Evolutionary conservation across 805 yeast genomes (phyloP).

Genomic region (Lipomyces mesembrius): DNA sequence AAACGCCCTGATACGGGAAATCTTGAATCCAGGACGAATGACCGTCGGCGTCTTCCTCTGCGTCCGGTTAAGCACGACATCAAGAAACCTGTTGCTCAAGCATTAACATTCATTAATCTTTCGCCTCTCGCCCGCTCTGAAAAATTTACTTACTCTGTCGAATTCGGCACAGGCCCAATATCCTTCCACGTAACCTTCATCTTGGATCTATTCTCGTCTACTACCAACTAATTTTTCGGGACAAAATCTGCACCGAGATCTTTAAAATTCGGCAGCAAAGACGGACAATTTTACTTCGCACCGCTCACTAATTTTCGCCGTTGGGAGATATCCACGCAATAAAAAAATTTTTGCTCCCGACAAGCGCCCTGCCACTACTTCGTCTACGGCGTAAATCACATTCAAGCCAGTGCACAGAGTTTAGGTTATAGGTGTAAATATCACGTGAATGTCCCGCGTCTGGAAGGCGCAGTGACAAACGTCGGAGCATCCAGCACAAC

Average conservation of each 20-base stretch:
- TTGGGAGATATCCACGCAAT: neutral
- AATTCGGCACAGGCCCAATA: constrained; percentile 90
- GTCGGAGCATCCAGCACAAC: neutral
- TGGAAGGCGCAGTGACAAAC: neutral
- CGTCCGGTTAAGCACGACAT: constrained; percentile 93
- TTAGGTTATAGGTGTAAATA: neutral
- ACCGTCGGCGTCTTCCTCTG: constrained; percentile 99
- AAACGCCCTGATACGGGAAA: constrained; percentile 93
- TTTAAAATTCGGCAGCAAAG: neutral
- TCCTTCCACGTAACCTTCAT: constrained; percentile 99
- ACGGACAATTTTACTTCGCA: too few relatives aligned
- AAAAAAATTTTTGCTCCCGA: neutral
- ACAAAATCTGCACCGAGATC: neutral
- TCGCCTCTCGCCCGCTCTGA: neutral
- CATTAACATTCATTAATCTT: neutral
- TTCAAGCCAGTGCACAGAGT: neutral
- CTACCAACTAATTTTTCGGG: neutral
- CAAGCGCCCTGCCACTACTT: neutral
- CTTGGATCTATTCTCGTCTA: neutral
- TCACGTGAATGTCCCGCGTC: neutral
- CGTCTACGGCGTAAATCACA: too few relatives aligned
- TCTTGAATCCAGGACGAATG: constrained; percentile 92
- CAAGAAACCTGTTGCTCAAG: constrained; percentile 60
- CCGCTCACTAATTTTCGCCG: neutral
- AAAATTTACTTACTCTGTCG: constrained; percentile 61